Evolutionary conservation across 768 basidiomycete genomes (phyloP).

Genomic region (Boletus tylopilopsis): DNA sequence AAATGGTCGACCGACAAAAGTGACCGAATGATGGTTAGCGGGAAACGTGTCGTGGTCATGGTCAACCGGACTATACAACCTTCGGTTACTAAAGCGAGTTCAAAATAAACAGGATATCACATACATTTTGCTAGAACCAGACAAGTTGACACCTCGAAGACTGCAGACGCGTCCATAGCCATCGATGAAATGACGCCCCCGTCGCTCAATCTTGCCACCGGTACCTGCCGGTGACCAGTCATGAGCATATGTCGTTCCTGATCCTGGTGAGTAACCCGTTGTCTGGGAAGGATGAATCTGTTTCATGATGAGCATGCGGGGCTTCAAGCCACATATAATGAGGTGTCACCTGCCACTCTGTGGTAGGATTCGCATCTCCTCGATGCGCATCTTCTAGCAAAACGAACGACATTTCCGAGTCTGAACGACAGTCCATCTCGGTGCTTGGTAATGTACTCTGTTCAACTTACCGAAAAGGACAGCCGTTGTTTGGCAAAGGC

Average conservation of each 20-base stretch:
- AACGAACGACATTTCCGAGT: slow-evolving; percentile 47
- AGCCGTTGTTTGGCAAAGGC: slow-evolving; percentile 30
- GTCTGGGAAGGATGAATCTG: slow-evolving; percentile 47
- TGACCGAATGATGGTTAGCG: slow-evolving; percentile 56
- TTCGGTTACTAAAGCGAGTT: slow-evolving; percentile 23
- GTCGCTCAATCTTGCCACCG: slow-evolving; percentile 51
- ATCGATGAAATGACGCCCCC: slow-evolving; percentile 84
- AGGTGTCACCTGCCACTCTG: slow-evolving; percentile 2
- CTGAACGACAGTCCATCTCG: slow-evolving; percentile 28
- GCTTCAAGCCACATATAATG: background rate
- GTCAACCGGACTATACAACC: slow-evolving; percentile 53
- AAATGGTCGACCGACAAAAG: slow-evolving; percentile 90
- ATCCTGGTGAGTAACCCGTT: slow-evolving; percentile 45
- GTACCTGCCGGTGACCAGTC: slow-evolving; percentile 63
- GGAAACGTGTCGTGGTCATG: slow-evolving; percentile 69
- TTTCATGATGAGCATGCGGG: background rate
- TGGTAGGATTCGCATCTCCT: background rate
- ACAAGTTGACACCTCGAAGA: slow-evolving; percentile 82
- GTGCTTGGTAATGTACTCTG: background rate
- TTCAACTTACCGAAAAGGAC: slow-evolving; percentile 1
- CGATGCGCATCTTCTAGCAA: slow-evolving; percentile 33
- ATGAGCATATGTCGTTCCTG: slow-evolving; percentile 56
- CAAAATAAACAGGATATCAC: background rate
- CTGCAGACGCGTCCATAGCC: slow-evolving; percentile 73
- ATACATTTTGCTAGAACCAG: slow-evolving; percentile 80